Evolutionary conservation across 2,329 filamentous ascomycete genomes (phyloP), one percentile per base, ranked within the genome.

Genomic region (Aspergillus pseudoglaucus): DNA sequence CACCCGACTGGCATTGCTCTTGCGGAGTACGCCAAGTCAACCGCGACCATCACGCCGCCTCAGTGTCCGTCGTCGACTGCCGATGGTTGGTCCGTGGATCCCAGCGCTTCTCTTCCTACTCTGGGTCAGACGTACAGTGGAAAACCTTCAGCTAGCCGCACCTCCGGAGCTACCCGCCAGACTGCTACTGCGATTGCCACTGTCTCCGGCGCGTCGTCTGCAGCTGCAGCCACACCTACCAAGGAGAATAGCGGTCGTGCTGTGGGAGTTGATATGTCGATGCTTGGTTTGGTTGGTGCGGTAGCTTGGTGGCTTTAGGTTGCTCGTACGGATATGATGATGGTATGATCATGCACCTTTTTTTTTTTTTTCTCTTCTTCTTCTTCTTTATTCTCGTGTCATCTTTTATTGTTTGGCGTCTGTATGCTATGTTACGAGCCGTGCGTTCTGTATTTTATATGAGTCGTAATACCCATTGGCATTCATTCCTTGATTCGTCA

Each of bases 41-140:
- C 83, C 1, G 76, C 71, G 2, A 72, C 75, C 8, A 73, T 83
- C 12, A 81, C 80, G 1, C 79, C 85, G 1, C 81, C 85, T 3
- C 70, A 77, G 2, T 95, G 89, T 67, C 89, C 89, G 6, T 71
- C 76, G 1, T 84, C 81, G 23, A 91, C 87, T 0, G 60, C 75
- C 1, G 80, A 77, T 22, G 80, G 81, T 27, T 95, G 89, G 89
- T 74, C 82, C 17, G 81, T 94, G 3, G 72, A 88, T 57, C 84
- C 86, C 14, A 81, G 83, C 53, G 81, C 84, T 3, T 67, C 78
- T 10, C 75, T 94, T 20, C 89, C 90, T 0, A 83, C 80, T 2
- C 57, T 93, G 6, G 87, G 84, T 12, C 75, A 82, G 57, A 74
- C 70, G 3, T 57, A 59, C 50, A 43, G 57, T 48, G 33, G 47